A percentile compares a stretch with the other conserved stretches of the same genome.
Evolutionary conservation across 2,329 filamentous ascomycete species (phyloP).

Genomic region (Allantophomopsis cytisporea): DNA sequence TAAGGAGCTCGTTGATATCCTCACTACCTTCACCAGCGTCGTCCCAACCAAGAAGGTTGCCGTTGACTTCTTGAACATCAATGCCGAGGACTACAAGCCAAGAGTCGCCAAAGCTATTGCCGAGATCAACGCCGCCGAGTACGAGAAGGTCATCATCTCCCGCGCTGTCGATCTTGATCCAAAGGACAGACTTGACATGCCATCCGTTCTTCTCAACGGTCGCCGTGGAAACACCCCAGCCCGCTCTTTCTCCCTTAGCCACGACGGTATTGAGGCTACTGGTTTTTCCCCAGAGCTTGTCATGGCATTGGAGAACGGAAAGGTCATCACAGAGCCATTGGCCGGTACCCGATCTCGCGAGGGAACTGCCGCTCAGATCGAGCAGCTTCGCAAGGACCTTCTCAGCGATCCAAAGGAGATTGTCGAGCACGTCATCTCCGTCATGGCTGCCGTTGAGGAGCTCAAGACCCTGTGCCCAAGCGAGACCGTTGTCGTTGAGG

Average conservation of each 20-base stretch:
- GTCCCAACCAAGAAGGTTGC: too few species aligned
- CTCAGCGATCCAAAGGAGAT: conserved; percentile 7
- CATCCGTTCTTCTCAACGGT: conserved; percentile 3
- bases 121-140: neutral
- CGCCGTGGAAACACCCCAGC: conserved; percentile 5
- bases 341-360: conserved; percentile 5
- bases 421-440: conserved; percentile 8
- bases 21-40: too few species aligned
- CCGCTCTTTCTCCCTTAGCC: conserved; percentile 3
- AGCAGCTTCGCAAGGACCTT: conserved; percentile 2
- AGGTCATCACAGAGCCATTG: conserved; percentile 7
- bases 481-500: conserved; percentile 7
- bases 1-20: too few species aligned
- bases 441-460: conserved; percentile 6
- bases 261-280: conserved; percentile 5
- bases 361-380: conserved; percentile 1
- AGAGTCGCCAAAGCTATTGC: too few species aligned
- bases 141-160: conserved; percentile 4
- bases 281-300: conserved; percentile 10
- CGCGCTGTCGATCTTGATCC: conserved; percentile 1
- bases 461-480: conserved; percentile 4
- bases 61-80: too few species aligned
- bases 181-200: conserved; percentile 4
- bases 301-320: conserved; percentile 4
- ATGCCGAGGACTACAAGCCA: too few species aligned